Evolutionary conservation across 169 alveolate genomes (phyloP).

Genomic region (Besnoitia besnoiti): DNA sequence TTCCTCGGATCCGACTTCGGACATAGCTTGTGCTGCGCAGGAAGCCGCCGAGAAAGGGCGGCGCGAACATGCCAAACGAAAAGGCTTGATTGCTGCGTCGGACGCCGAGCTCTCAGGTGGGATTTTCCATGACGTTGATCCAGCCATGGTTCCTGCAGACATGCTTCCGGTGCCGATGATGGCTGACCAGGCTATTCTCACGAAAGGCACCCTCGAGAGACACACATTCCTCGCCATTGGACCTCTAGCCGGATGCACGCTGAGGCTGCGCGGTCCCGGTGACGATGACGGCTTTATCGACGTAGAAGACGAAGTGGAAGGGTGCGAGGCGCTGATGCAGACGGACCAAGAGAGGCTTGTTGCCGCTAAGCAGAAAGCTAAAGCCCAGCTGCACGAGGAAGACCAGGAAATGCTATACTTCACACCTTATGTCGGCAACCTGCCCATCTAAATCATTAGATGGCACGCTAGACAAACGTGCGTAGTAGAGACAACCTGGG

Average conservation of each 20-base stretch:
- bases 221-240: background rate
- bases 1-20: background rate
- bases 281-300: slow-evolving; percentile 5
- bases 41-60: background rate
- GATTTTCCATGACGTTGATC: slow-evolving; percentile 53
- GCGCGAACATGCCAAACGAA: slow-evolving; percentile 8
- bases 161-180: slow-evolving; percentile 54
- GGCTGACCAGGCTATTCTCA: slow-evolving; percentile 23
- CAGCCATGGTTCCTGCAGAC: slow-evolving; percentile 50
- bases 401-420: slow-evolving; percentile 16
- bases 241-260: background rate
- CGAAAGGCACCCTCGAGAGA: slow-evolving; percentile 30
- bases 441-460: background rate
- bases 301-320: background rate
- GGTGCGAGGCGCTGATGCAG: background rate
- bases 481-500: too few relatives aligned
- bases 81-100: slow-evolving; percentile 22
- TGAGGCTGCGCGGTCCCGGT: slow-evolving; percentile 13
- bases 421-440: background rate
- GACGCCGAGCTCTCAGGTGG: slow-evolving; percentile 34
- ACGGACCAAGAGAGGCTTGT: background rate
- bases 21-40: background rate
- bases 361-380: slow-evolving; percentile 1
- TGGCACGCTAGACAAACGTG: too few relatives aligned
- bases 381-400: slow-evolving; percentile 1